Percentiles rank a stretch among this genome's conserved stretches.
These are phyloP conservation scores for Debaryomycetaceae sp. DNA, from an alignment of 1,139 yeast genomes.

Conservation along the genomic window DNA sequence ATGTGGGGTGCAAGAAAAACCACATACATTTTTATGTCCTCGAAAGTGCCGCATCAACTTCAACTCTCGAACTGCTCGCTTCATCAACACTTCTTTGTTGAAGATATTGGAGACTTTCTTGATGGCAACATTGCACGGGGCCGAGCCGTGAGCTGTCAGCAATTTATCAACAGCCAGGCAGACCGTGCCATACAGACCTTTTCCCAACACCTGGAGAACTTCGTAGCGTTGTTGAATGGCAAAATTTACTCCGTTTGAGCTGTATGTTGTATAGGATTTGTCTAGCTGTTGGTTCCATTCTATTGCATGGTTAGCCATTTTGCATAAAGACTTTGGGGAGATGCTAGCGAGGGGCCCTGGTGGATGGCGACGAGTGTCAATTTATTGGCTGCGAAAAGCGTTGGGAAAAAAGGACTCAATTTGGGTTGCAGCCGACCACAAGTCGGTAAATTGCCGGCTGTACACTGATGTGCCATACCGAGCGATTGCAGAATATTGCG, in stretches of 20 bases:
- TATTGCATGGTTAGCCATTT: not conserved
- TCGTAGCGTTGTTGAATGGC: constrained; percentile 57
- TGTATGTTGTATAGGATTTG: constrained; percentile 1
- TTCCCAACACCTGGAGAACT: constrained; percentile 57
- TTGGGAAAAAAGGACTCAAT: no score
- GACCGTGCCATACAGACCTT: constrained; percentile 86
- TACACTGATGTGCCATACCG: no score
- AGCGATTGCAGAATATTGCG: no score
- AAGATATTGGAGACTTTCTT: constrained; percentile 69
- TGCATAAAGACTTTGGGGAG: no score
- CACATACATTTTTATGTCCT: constrained; percentile 62
- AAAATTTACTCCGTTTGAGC: constrained; percentile 34
- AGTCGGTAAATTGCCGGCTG: no score
- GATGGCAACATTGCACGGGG: constrained; percentile 41
- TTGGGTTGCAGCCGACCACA: no score
- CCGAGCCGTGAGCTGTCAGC: constrained; percentile 5
- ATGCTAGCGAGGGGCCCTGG: no score
- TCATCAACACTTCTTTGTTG: constrained; percentile 49
- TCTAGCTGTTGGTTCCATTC: not conserved
- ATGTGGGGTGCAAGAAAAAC: not conserved
- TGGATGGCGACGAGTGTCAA: no score
- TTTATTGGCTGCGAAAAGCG: no score
- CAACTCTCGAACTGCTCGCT: constrained; percentile 70
- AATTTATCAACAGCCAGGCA: constrained; percentile 64
- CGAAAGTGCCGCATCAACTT: constrained; percentile 67